Conservation (phyloP, 2,329 filamentous ascomycete genomes). For the Chaetomiaceae sp. region DNA sequence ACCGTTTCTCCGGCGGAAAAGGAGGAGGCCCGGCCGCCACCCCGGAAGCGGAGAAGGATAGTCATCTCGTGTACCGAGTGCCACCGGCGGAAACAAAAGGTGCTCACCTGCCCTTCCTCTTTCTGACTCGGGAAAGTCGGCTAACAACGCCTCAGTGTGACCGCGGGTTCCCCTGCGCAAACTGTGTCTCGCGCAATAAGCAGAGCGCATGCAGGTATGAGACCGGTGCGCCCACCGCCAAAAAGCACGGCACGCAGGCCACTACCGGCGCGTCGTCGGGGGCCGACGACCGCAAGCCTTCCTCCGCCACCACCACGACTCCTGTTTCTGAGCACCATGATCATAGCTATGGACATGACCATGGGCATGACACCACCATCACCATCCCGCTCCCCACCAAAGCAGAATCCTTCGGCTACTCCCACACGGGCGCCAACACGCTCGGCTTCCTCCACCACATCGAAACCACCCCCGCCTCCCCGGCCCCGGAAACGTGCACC, state of each 20-base stretch:
- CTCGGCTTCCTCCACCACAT: conserved; percentile 15
- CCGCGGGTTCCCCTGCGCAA: conserved; percentile 54
- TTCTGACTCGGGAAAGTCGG: neutral
- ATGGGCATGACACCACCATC: neutral
- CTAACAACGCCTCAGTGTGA: conserved; percentile 45
- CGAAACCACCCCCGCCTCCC: neutral
- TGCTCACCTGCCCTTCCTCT: conserved; percentile 19
- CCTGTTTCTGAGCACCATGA: neutral
- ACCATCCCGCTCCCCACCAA: neutral
- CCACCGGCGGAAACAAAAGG: conserved; percentile 60
- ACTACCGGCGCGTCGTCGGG: neutral
- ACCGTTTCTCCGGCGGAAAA: neutral
- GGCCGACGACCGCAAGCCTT: neutral
- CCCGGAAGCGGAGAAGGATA: conserved; percentile 54
- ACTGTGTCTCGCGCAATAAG: conserved; percentile 55
- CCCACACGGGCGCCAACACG: conserved; percentile 9
- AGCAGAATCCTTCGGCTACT: conserved; percentile 13
- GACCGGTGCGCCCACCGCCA: conserved; percentile 43
- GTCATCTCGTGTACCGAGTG: conserved; percentile 63
- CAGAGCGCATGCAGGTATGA: conserved; percentile 55
- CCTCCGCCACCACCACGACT: neutral
- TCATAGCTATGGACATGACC: neutral
- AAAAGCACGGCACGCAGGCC: conserved; percentile 27
- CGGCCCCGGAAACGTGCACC: too few species aligned
- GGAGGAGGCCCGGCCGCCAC: conserved; percentile 34